These are phyloP conservation scores for Penicillium palitans DNA, from an alignment of 2,329 filamentous ascomycete species.

Conservation along the genomic window DNA sequence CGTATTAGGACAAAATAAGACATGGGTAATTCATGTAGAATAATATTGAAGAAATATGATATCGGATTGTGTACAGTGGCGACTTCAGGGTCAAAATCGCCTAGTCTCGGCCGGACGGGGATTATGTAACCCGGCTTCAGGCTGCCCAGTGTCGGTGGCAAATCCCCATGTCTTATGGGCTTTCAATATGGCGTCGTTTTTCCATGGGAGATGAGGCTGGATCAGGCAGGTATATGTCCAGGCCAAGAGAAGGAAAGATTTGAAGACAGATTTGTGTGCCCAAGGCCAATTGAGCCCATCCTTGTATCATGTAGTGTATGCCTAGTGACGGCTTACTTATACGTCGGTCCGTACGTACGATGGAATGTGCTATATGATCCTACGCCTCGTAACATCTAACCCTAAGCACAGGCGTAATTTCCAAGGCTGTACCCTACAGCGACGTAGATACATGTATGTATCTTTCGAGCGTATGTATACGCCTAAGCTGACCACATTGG, in stretches of 20 bases:
- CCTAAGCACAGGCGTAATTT: background rate
- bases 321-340: background rate
- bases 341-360: background rate
- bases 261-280: background rate
- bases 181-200: background rate
- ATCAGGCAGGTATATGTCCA: background rate
- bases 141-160: background rate
- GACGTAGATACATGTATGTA: background rate
- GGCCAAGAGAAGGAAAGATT: background rate
- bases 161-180: background rate
- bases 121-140: background rate
- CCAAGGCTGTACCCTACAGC: no score
- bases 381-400: background rate
- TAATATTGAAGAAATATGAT: background rate
- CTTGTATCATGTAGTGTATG: background rate
- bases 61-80: conserved; percentile 7
- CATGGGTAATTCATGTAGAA: background rate
- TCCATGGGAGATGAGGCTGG: background rate
- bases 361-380: background rate
- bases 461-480: background rate
- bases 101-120: conserved; percentile 15
- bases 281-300: background rate
- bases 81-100: conserved; percentile 1
- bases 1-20: background rate
- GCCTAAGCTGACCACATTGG: background rate